A percentile compares a stretch with the other conserved stretches of the same genome.
These are phyloP conservation scores for Raffaelea deltoideospora DNA, from an alignment of 2,329 filamentous ascomycete genomes.

Conservation along the genomic window DNA sequence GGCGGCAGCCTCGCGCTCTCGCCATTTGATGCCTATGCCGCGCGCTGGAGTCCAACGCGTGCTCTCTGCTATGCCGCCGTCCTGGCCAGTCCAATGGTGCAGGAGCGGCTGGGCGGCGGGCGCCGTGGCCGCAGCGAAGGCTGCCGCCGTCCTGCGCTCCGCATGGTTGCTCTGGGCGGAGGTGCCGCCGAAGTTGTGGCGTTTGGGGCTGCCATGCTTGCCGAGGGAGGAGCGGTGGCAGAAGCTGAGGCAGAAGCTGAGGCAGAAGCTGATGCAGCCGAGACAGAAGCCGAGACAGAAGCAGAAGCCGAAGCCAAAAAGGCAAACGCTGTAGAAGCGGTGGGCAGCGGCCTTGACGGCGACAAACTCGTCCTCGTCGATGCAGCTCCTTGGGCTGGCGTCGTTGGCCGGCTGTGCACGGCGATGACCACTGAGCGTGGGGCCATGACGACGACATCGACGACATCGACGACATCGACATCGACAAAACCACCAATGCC, in stretches of 20 bases:
- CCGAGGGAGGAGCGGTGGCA: slow-evolving; percentile 5
- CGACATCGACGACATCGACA: background rate
- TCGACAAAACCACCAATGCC: slow-evolving; percentile 19
- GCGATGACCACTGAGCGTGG: slow-evolving; percentile 33
- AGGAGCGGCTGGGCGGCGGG: slow-evolving; percentile 3
- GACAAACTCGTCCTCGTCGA: slow-evolving; percentile 55
- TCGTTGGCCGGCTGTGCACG: slow-evolving; percentile 42
- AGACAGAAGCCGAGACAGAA: too few species aligned
- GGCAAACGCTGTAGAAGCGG: background rate
- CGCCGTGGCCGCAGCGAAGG: background rate
- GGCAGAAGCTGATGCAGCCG: too few species aligned
- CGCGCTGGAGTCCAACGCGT: slow-evolving; percentile 79
- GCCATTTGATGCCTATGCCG: slow-evolving; percentile 65
- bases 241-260: too few species aligned
- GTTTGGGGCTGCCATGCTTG: slow-evolving; percentile 27
- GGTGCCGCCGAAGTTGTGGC: slow-evolving; percentile 47
- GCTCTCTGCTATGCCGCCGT: slow-evolving; percentile 63
- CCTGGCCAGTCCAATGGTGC: slow-evolving; percentile 18
- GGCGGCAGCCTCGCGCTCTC: background rate
- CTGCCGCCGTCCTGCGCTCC: background rate
- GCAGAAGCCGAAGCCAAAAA: too few species aligned
- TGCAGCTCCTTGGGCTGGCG: slow-evolving; percentile 59
- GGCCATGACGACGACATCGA: background rate
- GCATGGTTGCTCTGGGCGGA: slow-evolving; percentile 27
- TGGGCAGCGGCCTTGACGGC: slow-evolving; percentile 7